phyloP scores from a whole-genome alignment of 2,329 filamentous ascomycete species.

The Botrytis sinoallii region DNA sequence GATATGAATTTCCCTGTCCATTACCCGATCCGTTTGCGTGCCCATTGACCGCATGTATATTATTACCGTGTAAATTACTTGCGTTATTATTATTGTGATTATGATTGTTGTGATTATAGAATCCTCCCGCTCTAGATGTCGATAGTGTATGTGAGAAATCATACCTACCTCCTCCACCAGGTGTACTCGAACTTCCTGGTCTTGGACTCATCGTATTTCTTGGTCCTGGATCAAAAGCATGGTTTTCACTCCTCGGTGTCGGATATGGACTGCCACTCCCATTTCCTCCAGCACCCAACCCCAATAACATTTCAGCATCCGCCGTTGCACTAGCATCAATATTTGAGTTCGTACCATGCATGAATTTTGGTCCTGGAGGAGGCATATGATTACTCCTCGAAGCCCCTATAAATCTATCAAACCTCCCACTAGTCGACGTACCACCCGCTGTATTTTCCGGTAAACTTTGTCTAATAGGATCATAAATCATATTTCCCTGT shows the following conservation, averaged over 20 bases:
- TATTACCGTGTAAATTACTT: neutral
- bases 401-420: slow-evolving; percentile 35
- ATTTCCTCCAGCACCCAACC: slow-evolving; percentile 43
- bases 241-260: slow-evolving; percentile 21
- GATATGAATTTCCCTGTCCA: slow-evolving; percentile 16
- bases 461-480: slow-evolving; percentile 55
- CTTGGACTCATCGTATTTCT: slow-evolving; percentile 14
- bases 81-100: neutral
- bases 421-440: slow-evolving; percentile 44
- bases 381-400: slow-evolving; percentile 40
- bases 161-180: neutral
- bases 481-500: slow-evolving; percentile 58
- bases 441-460: slow-evolving; percentile 44
- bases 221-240: slow-evolving; percentile 22
- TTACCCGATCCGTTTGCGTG: slow-evolving; percentile 11
- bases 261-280: slow-evolving; percentile 38
- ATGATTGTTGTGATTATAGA: slow-evolving; percentile 4
- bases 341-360: slow-evolving; percentile 32
- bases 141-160: neutral
- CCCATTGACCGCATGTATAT: neutral
- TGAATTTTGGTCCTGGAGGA: slow-evolving; percentile 37
- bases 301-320: slow-evolving; percentile 48
- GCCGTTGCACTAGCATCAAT: slow-evolving; percentile 41
- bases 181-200: neutral
- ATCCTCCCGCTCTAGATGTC: neutral